Base-by-base conservation (phyloP, 139 green algal species). In the Micractinium conductrix region DNA sequence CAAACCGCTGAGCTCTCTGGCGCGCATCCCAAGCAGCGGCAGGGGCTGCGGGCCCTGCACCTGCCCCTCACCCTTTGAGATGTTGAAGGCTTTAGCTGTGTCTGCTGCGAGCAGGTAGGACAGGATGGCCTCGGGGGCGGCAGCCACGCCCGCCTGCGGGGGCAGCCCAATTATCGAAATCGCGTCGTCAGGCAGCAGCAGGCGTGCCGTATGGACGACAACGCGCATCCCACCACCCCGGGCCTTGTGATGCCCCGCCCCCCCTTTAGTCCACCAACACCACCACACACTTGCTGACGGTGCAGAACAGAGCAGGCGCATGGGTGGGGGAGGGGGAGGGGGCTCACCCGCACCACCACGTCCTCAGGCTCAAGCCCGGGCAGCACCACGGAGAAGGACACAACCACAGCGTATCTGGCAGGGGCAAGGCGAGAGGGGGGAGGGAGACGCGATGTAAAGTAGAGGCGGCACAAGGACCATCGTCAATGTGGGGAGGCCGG, bases 71-170 rank as follows among this genome's bases (percentile, higher is more conserved):
- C 80, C 83, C 38, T 44, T 30, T 26, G 80, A 84, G 70, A 92
- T 91, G 75, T 93, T 92, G 84, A 93, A 93, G 19, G 81, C 86
- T 10, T 33, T 48, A 2, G 89, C 90, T 6, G 88, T 93, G 83
- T 93, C 90, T 16, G 80, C 55, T 1, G 67, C 78, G 8, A 93
- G 67, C 5, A 93, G 86, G 43, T 50, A 81, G 37, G 80, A 76
- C 73, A 93, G 50, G 1, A 93, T 73, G 16, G 72, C 79, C 48
- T 79, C 45, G 17, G 70, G 44, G 28, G 74, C 63, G 10, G 84
- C 90, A 76, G 90, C 79, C 60, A 93, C 90, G 19, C 90, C 90
- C 16, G 85, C 80, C 84, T 91, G 73, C 33, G 22, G 24, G 33
- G 65, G 33, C 4, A 4, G 33, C 1, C 22, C 33, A 75, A 4